phyloP scores from a whole-genome alignment of 306 rosid species.

The Casuarina glauca region DNA sequence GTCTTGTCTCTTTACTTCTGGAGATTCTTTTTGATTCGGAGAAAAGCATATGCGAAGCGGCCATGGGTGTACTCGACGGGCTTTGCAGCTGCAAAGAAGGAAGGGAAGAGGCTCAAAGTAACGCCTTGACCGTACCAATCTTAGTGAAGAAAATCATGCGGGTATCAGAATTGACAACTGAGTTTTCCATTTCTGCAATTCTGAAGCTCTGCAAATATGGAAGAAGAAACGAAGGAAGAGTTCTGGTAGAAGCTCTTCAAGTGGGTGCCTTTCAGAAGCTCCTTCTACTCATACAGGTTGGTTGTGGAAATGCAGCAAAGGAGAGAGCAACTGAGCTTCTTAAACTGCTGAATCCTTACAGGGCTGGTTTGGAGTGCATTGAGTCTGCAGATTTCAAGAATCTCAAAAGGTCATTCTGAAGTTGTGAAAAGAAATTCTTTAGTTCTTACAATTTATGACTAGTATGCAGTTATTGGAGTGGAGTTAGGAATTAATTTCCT shows the following conservation, averaged over 20 bases:
- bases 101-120: conserved; percentile 40
- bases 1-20: conserved; percentile 45
- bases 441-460: background rate
- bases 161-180: conserved; percentile 58
- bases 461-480: background rate
- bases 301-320: conserved; percentile 57
- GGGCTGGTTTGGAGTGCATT: conserved; percentile 65
- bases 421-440: background rate
- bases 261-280: conserved; percentile 80
- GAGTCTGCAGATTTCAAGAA: conserved; percentile 68
- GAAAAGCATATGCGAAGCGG: conserved; percentile 47
- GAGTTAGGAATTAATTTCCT: background rate
- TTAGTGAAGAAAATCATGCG: conserved; percentile 72
- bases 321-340: conserved; percentile 67
- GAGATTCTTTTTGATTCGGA: conserved; percentile 61
- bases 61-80: conserved; percentile 49
- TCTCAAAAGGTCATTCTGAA: conserved; percentile 59
- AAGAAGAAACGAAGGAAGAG: conserved; percentile 35
- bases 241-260: conserved; percentile 63
- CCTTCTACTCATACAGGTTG: conserved; percentile 61
- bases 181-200: conserved; percentile 48
- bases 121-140: conserved; percentile 59
- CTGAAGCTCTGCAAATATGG: conserved; percentile 59
- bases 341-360: conserved; percentile 64
- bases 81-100: conserved; percentile 47